Conservation (phyloP, 805 yeast species). For the Candida pseudofarinosa region DNA sequence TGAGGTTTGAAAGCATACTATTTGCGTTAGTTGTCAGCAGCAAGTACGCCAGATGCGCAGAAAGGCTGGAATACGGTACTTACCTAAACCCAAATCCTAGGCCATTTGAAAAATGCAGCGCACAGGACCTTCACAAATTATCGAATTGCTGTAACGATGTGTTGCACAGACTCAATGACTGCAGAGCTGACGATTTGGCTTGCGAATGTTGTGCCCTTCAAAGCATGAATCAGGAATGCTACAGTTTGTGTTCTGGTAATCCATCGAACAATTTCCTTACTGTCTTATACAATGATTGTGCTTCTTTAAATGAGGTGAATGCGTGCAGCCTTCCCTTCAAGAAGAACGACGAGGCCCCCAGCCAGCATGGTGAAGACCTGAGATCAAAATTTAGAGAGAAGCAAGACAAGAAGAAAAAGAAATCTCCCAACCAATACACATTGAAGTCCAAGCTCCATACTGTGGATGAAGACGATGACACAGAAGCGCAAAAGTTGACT, state of each 20-base stretch:
- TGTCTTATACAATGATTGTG: conserved; percentile 44
- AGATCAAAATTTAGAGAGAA: conserved; percentile 4
- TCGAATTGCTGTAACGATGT: conserved; percentile 46
- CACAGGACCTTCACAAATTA: conserved; percentile 40
- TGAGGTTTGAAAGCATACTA: not conserved
- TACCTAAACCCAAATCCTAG: conserved; percentile 47
- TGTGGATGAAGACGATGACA: not conserved
- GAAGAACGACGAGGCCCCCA: conserved; percentile 26
- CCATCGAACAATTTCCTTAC: conserved; percentile 45
- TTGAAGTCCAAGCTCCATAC: conserved; percentile 11
- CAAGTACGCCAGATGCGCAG: not conserved
- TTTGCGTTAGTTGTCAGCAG: not conserved
- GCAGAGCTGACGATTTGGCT: conserved; percentile 51
- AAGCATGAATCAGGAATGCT: conserved; percentile 42
- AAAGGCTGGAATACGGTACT: conserved; percentile 19
- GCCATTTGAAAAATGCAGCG: conserved; percentile 36
- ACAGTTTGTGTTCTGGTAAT: conserved; percentile 46
- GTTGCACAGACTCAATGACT: conserved; percentile 42
- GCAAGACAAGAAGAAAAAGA: not conserved
- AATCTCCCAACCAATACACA: conserved; percentile 3
- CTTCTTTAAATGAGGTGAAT: conserved; percentile 43
- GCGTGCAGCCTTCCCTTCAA: conserved; percentile 50
- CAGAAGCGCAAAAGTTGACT: conserved; percentile 2
- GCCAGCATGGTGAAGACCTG: conserved; percentile 9
- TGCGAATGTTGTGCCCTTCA: conserved; percentile 57